Evolutionary conservation across 495 filamentous ascomycete genomes (phyloP).

Genomic region (Articulospora tetracladia): DNA sequence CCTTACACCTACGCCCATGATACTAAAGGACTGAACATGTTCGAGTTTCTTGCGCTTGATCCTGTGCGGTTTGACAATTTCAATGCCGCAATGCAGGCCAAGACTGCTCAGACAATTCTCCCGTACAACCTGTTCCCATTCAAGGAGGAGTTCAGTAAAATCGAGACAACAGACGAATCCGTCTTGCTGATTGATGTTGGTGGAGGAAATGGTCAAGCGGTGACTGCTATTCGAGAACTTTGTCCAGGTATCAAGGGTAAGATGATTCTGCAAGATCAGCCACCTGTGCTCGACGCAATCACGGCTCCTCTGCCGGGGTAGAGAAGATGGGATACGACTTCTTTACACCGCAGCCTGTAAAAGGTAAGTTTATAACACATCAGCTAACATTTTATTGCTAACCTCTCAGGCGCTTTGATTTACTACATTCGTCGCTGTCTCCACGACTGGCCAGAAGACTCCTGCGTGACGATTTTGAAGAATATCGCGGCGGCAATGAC

Average conservation of each 20-base stretch:
- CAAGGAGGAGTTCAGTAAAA: conserved; percentile 11
- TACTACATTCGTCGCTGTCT: conserved; percentile 35
- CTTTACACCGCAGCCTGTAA: conserved; percentile 44
- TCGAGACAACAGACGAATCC: conserved; percentile 17
- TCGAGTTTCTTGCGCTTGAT: conserved; percentile 13
- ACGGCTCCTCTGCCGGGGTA: conserved; percentile 30
- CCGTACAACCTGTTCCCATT: conserved; percentile 18
- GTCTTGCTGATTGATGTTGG: conserved; percentile 26
- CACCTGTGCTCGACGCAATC: conserved; percentile 31
- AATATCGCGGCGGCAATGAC: conserved; percentile 32
- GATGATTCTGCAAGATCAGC: conserved; percentile 52
- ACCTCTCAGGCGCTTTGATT: conserved; percentile 29
- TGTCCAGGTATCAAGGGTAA: conserved; percentile 7
- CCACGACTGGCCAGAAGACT: conserved; percentile 29
- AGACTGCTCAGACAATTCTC: conserved; percentile 5
- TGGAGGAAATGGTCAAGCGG: conserved; percentile 24
- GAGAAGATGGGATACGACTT: conserved; percentile 44
- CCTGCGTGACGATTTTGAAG: conserved; percentile 20
- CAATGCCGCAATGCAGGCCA: conserved; percentile 23
- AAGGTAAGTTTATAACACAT: conserved; percentile 25
- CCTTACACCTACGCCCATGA: conserved; percentile 23
- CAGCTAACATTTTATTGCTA: neutral
- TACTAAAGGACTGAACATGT: conserved; percentile 18
- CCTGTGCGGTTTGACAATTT: conserved; percentile 17
- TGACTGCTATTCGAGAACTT: neutral